A percentile compares a stretch with the other conserved stretches of the same genome.
Conservation (phyloP, 352 stramenopile genomes). For the Pythium brachiatum region DNA sequence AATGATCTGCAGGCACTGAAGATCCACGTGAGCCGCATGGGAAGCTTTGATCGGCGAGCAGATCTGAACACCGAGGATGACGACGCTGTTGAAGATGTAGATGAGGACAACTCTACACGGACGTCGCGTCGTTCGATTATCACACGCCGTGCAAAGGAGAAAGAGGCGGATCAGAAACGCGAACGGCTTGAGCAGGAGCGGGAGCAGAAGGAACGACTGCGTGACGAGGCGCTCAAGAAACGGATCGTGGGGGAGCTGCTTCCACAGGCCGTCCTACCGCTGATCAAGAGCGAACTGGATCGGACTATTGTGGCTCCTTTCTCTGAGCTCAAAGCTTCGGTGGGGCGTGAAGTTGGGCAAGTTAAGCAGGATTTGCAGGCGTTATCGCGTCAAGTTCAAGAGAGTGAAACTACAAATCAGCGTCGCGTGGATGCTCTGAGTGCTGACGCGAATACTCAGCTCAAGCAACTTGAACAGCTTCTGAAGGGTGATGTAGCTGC, state of each 20-base stretch:
- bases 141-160: constrained; percentile 3
- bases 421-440: not conserved
- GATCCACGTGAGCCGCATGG: constrained; percentile 45
- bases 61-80: constrained; percentile 5
- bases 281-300: constrained; percentile 19
- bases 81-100: constrained; percentile 11
- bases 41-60: constrained; percentile 1
- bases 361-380: constrained; percentile 11
- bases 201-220: constrained; percentile 3
- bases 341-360: not conserved
- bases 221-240: constrained; percentile 29
- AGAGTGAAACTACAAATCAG: constrained; percentile 8
- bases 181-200: constrained; percentile 6
- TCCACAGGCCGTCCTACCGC: constrained; percentile 12
- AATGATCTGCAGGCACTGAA: constrained; percentile 61
- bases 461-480: constrained; percentile 15
- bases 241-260: constrained; percentile 9
- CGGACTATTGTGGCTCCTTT: not conserved
- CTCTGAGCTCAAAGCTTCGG: not conserved
- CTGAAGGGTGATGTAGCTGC: constrained; percentile 11
- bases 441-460: not conserved
- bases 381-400: constrained; percentile 3
- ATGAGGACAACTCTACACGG: not conserved
- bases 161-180: constrained; percentile 6
- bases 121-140: not conserved